Percentiles rank a stretch among this genome's conserved stretches.
Evolutionary conservation across 352 stramenopile genomes (phyloP).

Genomic region (Globisporangium recalcitrans): DNA sequence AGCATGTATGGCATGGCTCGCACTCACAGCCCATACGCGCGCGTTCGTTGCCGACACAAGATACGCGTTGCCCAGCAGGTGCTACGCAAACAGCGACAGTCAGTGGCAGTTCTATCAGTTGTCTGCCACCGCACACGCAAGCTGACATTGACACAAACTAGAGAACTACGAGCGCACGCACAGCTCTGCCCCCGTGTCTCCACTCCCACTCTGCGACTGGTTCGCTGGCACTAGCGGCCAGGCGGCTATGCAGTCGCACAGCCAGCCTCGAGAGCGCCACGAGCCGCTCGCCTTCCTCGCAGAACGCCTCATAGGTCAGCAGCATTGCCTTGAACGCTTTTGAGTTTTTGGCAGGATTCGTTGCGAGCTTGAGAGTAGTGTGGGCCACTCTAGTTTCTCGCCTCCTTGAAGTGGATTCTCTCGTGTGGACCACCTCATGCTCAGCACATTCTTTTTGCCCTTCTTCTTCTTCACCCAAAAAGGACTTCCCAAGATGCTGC

Average conservation of each 20-base stretch:
- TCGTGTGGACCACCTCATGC: not conserved
- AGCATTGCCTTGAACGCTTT: constrained; percentile 16
- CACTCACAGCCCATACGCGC: not conserved
- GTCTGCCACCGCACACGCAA: not conserved
- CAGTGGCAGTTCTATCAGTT: not conserved
- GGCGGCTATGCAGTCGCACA: constrained; percentile 9
- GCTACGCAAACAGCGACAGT: constrained; percentile 19
- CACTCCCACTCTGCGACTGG: constrained; percentile 48
- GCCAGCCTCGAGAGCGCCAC: constrained; percentile 31
- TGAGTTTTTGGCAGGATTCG: not conserved
- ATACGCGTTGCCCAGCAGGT: constrained; percentile 59
- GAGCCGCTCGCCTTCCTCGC: constrained; percentile 38
- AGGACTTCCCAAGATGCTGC: constrained; percentile 17
- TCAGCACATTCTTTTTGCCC: not conserved
- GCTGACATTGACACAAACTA: not conserved
- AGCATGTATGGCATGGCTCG: constrained; percentile 3
- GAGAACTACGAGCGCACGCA: constrained; percentile 14
- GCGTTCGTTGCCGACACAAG: constrained; percentile 55
- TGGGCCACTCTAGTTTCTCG: not conserved
- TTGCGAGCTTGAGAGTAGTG: not conserved
- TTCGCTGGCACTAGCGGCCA: not conserved
- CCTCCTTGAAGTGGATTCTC: constrained; percentile 10
- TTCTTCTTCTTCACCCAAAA: not conserved
- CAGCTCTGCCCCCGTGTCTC: constrained; percentile 42
- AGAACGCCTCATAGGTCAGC: constrained; percentile 52